Evolutionary conservation across 176 grass and related monocot genomes (phyloP), one percentile per base, ranked within the genome.

Genomic region (Ensete ventricosum): DNA sequence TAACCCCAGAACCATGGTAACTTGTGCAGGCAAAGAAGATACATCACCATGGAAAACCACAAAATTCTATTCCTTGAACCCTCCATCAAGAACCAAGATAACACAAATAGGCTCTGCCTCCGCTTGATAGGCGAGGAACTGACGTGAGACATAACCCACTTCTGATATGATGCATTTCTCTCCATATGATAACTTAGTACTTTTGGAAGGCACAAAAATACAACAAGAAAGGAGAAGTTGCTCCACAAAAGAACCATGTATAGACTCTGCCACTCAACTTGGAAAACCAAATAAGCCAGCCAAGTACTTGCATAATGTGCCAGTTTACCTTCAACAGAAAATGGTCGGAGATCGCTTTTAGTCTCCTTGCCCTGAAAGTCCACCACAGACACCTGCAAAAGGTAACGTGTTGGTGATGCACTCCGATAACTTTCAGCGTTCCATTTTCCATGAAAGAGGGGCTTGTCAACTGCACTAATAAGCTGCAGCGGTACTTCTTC

Each of bases 1-100:
- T 79, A 64, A 63, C 93, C 89, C 85, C 87, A 96, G 79, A 96
- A 90, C 89, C 85, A 96, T 26, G 93, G 93, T 85, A 96, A 86
- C 76, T 88, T 73, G 7, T 83, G 78, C 52, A 96, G 78, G 81
- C 71, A 96, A 75, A 92, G 53, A 73, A 88, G 64, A 81, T 92
- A 88, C 55, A 79, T 79, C 76, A 84, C 62, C 57, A 92, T 69
- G 52, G 53, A 83, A 81, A 85, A 81, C 85, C 93, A 96, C 20
- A 86, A 67, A 11, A 67, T 9, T 76, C 60, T 92, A 82, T 79
- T 92, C 67, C 81, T 88, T 78, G 93, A 75, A 26, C 89, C 93
- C 71, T 96, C 85, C 19, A 88, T 72, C 64, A 96, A 76, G 83
- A 90, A 86, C 81, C 78, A 92, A 59, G 84, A 17, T 27, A 92